A percentile compares a stretch with the other conserved stretches of the same genome.
phyloP scores from a whole-genome alignment of 2,329 filamentous ascomycete species.

The Lachnellula occidentalis region DNA sequence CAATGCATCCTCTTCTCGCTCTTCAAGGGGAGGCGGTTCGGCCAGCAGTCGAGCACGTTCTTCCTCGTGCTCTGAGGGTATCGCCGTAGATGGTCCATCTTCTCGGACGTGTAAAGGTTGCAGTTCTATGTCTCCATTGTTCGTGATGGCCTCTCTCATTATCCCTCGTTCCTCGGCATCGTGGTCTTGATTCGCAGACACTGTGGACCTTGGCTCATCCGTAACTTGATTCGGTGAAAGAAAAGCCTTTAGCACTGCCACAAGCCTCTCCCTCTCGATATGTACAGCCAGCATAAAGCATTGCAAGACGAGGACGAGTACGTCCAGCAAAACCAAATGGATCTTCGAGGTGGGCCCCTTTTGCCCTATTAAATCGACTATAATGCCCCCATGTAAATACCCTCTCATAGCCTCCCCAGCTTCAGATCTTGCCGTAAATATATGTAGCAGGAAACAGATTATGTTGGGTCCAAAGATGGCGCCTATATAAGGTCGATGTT shows the following conservation, averaged over 20 bases:
- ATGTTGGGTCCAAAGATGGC: constrained; percentile 54
- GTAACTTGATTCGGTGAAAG: constrained; percentile 6
- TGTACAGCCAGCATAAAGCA: constrained; percentile 60
- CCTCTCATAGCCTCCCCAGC: constrained; percentile 58
- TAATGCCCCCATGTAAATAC: constrained; percentile 61
- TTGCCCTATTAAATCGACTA: constrained; percentile 65
- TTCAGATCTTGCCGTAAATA: constrained; percentile 47
- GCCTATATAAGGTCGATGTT: constrained; percentile 49
- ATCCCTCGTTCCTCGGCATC: constrained; percentile 31
- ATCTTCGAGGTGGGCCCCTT: constrained; percentile 53
- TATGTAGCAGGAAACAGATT: constrained; percentile 55
- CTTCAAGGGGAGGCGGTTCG: constrained; percentile 15
- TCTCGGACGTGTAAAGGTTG: constrained; percentile 14
- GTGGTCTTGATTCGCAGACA: constrained; percentile 23
- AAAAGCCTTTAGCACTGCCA: constrained; percentile 26
- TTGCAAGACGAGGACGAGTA: constrained; percentile 52
- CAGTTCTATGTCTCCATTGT: constrained; percentile 28
- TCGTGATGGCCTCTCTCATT: constrained; percentile 18
- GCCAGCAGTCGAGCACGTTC: constrained; percentile 22
- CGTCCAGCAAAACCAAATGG: constrained; percentile 51
- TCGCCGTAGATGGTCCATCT: not conserved
- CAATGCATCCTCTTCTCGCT: constrained; percentile 22
- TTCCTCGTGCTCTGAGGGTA: constrained; percentile 13
- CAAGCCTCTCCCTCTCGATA: constrained; percentile 52
- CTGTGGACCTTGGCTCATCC: constrained; percentile 11